Evolutionary conservation across 139 green algal species (phyloP).

Genomic region (Micromonas commoda): DNA sequence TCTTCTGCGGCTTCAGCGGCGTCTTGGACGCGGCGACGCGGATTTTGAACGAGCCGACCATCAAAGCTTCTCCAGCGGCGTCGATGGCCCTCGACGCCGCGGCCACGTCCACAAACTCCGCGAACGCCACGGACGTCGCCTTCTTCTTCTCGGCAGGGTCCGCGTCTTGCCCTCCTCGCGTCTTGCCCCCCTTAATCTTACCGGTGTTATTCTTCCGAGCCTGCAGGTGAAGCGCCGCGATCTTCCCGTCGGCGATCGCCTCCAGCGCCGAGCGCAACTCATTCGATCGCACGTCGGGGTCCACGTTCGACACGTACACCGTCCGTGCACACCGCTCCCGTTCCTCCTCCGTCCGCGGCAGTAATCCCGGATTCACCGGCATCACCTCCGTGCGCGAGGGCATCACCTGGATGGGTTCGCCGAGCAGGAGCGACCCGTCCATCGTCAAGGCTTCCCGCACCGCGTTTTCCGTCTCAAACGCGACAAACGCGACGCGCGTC

Average conservation of each 20-base stretch:
- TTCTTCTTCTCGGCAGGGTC: no score
- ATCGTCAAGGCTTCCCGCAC: not conserved
- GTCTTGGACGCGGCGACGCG: conserved; percentile 3
- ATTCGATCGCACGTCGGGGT: not conserved
- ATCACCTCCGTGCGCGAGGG: not conserved
- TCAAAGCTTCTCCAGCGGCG: no score
- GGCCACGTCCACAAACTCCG: not conserved
- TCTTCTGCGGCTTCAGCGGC: not conserved
- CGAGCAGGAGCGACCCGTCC: not conserved
- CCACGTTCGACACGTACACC: conserved; percentile 8
- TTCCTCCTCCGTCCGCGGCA: not conserved
- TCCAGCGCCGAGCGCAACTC: not conserved
- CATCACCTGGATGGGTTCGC: not conserved
- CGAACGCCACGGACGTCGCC: no score
- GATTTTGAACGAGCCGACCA: not conserved
- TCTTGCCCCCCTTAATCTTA: no score
- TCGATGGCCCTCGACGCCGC: not conserved
- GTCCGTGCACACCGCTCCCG: not conserved
- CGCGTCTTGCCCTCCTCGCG: no score
- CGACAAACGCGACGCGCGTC: conserved; percentile 2
- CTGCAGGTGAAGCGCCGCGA: not conserved
- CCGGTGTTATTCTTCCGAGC: no score
- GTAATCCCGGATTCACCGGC: conserved; percentile 1
- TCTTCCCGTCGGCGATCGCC: not conserved
- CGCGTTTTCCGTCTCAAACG: not conserved